Conservation (phyloP, 2,329 filamentous ascomycete species). For the Talaromyces funiculosus region DNA sequence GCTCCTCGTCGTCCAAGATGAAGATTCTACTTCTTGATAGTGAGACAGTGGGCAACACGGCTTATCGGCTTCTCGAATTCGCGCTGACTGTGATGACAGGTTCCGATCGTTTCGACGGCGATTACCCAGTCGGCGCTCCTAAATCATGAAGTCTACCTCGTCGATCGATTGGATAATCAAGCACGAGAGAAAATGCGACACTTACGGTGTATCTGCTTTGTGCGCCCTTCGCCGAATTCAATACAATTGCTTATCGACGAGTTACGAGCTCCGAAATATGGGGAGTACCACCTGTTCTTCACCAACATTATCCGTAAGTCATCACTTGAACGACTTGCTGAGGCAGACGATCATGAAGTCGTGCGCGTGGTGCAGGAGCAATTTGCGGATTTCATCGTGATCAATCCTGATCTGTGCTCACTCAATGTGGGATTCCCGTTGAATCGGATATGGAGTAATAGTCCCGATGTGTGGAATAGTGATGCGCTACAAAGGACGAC, state of each 20-base stretch:
- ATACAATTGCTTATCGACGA: slow-evolving; percentile 94
- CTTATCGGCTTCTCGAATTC: slow-evolving; percentile 13
- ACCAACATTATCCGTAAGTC: slow-evolving; percentile 98
- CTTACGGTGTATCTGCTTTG: slow-evolving; percentile 84
- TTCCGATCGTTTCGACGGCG: slow-evolving; percentile 88
- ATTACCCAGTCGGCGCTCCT: slow-evolving; percentile 92
- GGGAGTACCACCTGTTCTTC: slow-evolving; percentile 95
- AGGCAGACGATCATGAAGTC: slow-evolving; percentile 96
- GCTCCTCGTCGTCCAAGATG: slow-evolving; percentile 75
- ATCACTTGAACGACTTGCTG: slow-evolving; percentile 83
- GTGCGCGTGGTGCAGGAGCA: slow-evolving; percentile 92
- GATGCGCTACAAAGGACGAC: slow-evolving; percentile 81
- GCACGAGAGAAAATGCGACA: slow-evolving; percentile 97
- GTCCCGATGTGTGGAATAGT: slow-evolving; percentile 82
- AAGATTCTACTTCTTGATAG: slow-evolving; percentile 92
- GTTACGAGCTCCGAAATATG: slow-evolving; percentile 90
- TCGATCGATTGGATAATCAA: slow-evolving; percentile 86
- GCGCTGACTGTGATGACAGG: slow-evolving; percentile 41
- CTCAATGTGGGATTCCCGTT: slow-evolving; percentile 67
- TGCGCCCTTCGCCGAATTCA: slow-evolving; percentile 85
- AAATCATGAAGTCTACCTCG: slow-evolving; percentile 96
- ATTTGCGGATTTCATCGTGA: slow-evolving; percentile 90
- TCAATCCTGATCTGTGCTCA: slow-evolving; percentile 90
- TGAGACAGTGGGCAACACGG: slow-evolving; percentile 66
- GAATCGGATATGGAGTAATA: slow-evolving; percentile 73